These are phyloP conservation scores for Trichoderma koningii DNA, from an alignment of 2,329 filamentous ascomycete species.

Conservation along the genomic window DNA sequence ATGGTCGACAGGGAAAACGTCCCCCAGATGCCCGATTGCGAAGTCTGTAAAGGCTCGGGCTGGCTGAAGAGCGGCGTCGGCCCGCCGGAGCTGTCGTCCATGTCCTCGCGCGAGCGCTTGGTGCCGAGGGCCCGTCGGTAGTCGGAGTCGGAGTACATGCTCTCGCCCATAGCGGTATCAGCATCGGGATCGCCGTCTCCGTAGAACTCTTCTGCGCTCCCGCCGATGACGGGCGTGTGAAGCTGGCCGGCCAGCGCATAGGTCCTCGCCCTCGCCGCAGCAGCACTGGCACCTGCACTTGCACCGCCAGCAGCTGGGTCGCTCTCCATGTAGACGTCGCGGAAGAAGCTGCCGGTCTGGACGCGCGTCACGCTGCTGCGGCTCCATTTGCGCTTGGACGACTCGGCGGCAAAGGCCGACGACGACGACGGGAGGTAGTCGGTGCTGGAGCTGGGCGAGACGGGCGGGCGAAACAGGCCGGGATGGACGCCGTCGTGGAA, in stretches of 20 bases:
- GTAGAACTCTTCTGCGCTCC: slow-evolving; percentile 35
- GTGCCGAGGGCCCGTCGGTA: slow-evolving; percentile 57
- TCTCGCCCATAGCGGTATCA: slow-evolving; percentile 49
- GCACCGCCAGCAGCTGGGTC: not conserved
- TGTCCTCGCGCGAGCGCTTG: slow-evolving; percentile 44
- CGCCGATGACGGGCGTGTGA: slow-evolving; percentile 47
- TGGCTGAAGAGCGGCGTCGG: slow-evolving; percentile 40
- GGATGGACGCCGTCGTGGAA: slow-evolving; percentile 47
- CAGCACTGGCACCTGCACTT: too few species aligned
- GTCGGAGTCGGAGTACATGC: slow-evolving; percentile 59
- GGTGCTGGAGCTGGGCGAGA: slow-evolving; percentile 46
- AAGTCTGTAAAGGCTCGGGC: slow-evolving; percentile 33
- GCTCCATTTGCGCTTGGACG: slow-evolving; percentile 51
- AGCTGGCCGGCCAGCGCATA: slow-evolving; percentile 59
- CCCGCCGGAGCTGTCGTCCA: slow-evolving; percentile 39
- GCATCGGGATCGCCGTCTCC: not conserved
- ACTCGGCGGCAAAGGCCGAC: slow-evolving; percentile 33
- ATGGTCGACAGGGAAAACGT: slow-evolving; percentile 62
- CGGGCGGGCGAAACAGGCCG: slow-evolving; percentile 51
- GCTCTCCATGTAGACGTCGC: slow-evolving; percentile 32
- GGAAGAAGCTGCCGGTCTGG: slow-evolving; percentile 18
- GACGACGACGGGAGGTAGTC: slow-evolving; percentile 42
- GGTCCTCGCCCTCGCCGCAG: slow-evolving; percentile 23
- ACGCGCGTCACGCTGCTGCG: slow-evolving; percentile 33
- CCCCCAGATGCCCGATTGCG: slow-evolving; percentile 53